Evolutionary conservation across 2,329 filamentous ascomycete genomes (phyloP).

Genomic region (Magnaporthiopsis incrustans): DNA sequence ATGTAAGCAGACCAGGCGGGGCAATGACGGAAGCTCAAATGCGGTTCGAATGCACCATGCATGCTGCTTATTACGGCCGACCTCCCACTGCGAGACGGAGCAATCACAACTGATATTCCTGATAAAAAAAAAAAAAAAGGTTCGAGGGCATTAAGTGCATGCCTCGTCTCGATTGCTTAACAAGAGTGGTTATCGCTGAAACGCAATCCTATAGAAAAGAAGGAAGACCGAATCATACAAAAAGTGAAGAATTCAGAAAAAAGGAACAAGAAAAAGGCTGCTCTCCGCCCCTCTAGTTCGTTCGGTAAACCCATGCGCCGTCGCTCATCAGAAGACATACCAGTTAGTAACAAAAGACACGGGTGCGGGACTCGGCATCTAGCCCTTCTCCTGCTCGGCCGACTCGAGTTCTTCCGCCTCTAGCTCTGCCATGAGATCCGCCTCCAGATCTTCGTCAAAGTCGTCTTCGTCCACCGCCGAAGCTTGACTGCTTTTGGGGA

Average conservation of each 20-base stretch:
- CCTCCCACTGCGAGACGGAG: too few species aligned
- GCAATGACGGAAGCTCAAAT: too few species aligned
- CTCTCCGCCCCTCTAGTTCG: neutral
- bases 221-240: neutral
- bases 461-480: conserved; percentile 39
- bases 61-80: too few species aligned
- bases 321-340: neutral
- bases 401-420: conserved; percentile 30
- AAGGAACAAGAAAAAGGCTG: neutral
- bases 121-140: too few species aligned
- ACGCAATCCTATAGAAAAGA: neutral
- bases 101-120: too few species aligned
- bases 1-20: neutral
- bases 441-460: conserved; percentile 40
- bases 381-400: conserved; percentile 12
- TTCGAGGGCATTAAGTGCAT: too few species aligned
- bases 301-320: neutral
- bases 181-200: neutral
- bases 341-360: neutral
- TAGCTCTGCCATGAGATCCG: conserved; percentile 54
- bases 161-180: neutral
- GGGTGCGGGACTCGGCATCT: conserved; percentile 6
- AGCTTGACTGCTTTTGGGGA: conserved; percentile 19
- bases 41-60: too few species aligned
- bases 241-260: neutral